These are phyloP conservation scores for Chenopodium berlandieri DNA, from an alignment of 148 eudicot genomes.

Conservation along the genomic window DNA sequence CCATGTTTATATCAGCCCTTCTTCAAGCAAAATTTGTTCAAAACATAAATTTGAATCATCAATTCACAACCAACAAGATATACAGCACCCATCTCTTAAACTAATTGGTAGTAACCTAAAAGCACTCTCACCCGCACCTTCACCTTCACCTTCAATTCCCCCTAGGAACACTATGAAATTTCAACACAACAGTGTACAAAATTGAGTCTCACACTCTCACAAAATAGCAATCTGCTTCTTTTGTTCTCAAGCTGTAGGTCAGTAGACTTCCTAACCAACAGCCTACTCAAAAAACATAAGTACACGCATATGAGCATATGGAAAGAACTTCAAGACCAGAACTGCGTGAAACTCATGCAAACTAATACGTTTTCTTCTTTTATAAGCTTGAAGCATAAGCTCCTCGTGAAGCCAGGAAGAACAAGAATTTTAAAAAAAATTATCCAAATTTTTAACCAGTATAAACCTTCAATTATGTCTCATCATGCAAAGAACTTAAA, in stretches of 20 bases:
- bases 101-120: neutral
- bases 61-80: neutral
- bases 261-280: neutral
- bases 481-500: neutral
- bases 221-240: neutral
- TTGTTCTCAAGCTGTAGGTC: neutral
- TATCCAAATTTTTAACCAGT: neutral
- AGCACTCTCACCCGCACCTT: neutral
- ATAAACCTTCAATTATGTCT: neutral
- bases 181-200: neutral
- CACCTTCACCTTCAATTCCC: no score
- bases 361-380: neutral
- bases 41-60: neutral
- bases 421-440: no score
- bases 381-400: neutral
- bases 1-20: neutral
- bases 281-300: neutral
- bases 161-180: neutral
- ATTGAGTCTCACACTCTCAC: neutral
- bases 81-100: neutral
- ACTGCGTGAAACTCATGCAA: neutral
- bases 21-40: neutral
- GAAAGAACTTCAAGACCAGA: neutral
- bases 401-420: neutral
- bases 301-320: neutral